Evolutionary conservation across 495 filamentous ascomycete species (phyloP).

Genomic region (Clavariopsis aquatica): DNA sequence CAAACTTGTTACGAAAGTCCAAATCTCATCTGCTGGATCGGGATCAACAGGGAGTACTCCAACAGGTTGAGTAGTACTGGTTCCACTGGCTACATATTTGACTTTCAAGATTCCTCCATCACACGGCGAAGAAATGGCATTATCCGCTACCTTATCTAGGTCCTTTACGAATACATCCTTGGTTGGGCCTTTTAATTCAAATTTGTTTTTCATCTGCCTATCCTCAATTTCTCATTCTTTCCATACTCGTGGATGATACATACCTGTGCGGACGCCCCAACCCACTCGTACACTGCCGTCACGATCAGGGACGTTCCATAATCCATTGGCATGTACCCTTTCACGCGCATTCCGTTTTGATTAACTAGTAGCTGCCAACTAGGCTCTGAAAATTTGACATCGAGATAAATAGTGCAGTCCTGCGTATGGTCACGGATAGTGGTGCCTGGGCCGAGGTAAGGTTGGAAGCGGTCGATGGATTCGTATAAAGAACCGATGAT

Average conservation of each 20-base stretch:
- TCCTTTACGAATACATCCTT: neutral
- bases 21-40: neutral
- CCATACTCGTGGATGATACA: neutral
- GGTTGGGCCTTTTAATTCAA: neutral
- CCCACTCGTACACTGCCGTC: neutral
- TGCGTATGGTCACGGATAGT: neutral
- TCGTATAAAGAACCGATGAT: neutral
- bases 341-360: neutral
- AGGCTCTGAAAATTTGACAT: neutral
- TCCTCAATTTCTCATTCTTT: neutral
- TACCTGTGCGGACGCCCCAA: neutral
- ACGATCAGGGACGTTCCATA: neutral
- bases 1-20: neutral
- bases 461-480: neutral
- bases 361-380: neutral
- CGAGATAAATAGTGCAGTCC: conserved; percentile 1
- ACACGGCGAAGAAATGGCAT: conserved; percentile 3
- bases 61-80: neutral
- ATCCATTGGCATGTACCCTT: conserved; percentile 1
- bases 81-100: neutral
- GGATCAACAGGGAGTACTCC: neutral
- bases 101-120: neutral
- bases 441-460: neutral
- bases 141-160: neutral
- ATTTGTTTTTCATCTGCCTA: neutral